Evolutionary conservation across 2,329 filamentous ascomycete species (phyloP), one percentile per base, ranked within the genome.

Genomic region (Paraphaeosphaeria minitans): DNA sequence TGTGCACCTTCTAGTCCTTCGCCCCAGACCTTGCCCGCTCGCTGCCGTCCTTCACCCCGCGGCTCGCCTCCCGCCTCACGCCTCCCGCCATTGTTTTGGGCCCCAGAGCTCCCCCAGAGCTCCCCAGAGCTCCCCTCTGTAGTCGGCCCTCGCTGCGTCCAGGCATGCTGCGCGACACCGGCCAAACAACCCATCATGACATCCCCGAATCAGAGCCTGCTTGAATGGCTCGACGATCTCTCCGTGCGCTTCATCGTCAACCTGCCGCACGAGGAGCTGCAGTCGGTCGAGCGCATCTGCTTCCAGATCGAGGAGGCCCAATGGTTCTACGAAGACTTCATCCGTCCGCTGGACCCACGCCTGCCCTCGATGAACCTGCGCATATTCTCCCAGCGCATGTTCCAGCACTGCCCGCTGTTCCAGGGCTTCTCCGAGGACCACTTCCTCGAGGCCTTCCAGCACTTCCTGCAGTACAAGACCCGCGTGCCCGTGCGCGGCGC

Each of bases 291-390:
- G 75, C 90, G 95, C 74, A 95, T 99, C 79, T 98, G 94, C 80
- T 99, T 99, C 77, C 93, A 98, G 80, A 91, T 99, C 68, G 95
- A 99, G 79, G 96, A 99, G 80, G 95, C 95, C 70, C 96, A 99
- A 87, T 99, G 95, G 95, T 99, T 96, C 80, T 99, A 99, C 86
- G 95, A 99, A 83, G 95, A 99, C 79, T 99, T 99, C 75, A 92
- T 99, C 76, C 91, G 95, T 49, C 93, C 94, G 41, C 83, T 95
- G 64, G 91, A 97, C 77, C 89, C 93, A 53, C 85, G 85, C 41
- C 84, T 99, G 12, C 95, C 95, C 4, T 93, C 90, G 56, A 89
- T 98, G 83, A 87, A 88, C 47, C 84, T 99, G 35, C 89, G 91
- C 66, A 88, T 84, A 53, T 99, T 99, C 78, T 94, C 91, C 69